Evolutionary conservation across 2,329 filamentous ascomycete species (phyloP).

Genomic region (Plectosphaerella sp.): DNA sequence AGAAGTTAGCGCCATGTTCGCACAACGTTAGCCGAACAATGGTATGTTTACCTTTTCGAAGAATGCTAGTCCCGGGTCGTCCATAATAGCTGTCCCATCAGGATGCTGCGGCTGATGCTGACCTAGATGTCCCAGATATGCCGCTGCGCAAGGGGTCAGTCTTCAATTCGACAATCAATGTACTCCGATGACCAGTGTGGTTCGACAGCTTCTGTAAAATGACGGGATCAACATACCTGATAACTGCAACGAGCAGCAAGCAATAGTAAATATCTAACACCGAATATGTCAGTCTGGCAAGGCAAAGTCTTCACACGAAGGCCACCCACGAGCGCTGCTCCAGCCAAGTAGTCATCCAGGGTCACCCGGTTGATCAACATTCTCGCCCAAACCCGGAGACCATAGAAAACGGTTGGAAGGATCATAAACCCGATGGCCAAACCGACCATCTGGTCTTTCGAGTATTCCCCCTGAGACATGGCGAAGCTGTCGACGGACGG

Average conservation of each 20-base stretch:
- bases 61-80: conserved; percentile 8
- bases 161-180: background rate
- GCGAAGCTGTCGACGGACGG: too few relatives aligned
- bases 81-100: conserved; percentile 8
- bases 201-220: too few relatives aligned
- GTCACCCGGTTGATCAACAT: conserved; percentile 9
- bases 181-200: background rate
- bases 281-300: background rate
- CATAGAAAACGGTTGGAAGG: conserved; percentile 7
- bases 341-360: conserved; percentile 8
- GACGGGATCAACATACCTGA: conserved; percentile 1
- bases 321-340: conserved; percentile 6
- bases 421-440: conserved; percentile 10
- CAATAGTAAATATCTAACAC: conserved; percentile 2
- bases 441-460: conserved; percentile 10
- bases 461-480: background rate
- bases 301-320: too few relatives aligned
- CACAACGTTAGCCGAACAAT: background rate
- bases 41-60: conserved; percentile 5
- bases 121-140: conserved; percentile 6
- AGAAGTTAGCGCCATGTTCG: background rate
- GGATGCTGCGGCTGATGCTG: conserved; percentile 9
- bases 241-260: conserved; percentile 7
- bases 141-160: conserved; percentile 1
- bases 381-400: conserved; percentile 9